phyloP scores from a whole-genome alignment of 2,329 filamentous ascomycete species.

The Aureobasidium sp. region DNA sequence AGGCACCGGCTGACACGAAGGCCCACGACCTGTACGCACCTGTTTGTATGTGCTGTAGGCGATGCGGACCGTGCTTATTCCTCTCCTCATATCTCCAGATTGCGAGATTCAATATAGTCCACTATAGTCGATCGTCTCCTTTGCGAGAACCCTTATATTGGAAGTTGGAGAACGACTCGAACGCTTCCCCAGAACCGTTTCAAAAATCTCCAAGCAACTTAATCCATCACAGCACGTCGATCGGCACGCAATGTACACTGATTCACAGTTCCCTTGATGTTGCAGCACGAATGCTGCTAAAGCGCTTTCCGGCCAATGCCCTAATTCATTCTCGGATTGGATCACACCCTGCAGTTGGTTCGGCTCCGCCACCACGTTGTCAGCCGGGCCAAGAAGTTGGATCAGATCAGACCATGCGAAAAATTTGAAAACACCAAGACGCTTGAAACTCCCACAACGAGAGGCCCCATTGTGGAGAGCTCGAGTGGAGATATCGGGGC shows the following conservation, averaged over 20 bases:
- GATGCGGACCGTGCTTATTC: background rate
- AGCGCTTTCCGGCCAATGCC: background rate
- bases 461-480: background rate
- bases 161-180: background rate
- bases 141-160: background rate
- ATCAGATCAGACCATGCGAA: constrained; percentile 1
- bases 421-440: background rate
- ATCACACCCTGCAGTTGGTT: background rate
- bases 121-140: background rate
- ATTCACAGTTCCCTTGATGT: background rate
- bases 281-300: background rate
- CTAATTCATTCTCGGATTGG: background rate
- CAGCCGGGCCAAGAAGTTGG: background rate
- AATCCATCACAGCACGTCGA: background rate
- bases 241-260: background rate
- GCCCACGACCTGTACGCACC: background rate
- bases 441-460: background rate
- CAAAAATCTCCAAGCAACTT: background rate
- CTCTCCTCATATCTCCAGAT: background rate
- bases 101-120: background rate
- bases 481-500: constrained; percentile 7
- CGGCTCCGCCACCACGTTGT: background rate
- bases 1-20: constrained; percentile 2
- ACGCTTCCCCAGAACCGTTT: background rate
- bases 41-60: background rate